Evolutionary conservation across 495 filamentous ascomycete genomes (phyloP), one percentile per base, ranked within the genome.

Genomic region (Hypoxylon perforatum): DNA sequence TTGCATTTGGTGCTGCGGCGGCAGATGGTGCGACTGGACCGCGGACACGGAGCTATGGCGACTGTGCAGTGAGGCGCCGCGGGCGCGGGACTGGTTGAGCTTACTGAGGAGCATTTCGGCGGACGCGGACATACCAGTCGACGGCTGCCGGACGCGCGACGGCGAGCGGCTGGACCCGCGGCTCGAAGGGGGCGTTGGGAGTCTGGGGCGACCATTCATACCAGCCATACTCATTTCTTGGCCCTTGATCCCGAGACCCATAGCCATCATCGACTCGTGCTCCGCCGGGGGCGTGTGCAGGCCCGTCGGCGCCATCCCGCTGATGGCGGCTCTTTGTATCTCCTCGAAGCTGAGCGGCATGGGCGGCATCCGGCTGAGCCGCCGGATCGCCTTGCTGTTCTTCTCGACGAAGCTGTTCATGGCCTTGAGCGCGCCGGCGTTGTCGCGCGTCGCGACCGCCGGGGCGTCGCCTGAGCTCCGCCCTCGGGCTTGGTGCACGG

Each of bases 401-500:
- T 75, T 70, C 45, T 78, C 73, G 28, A 83, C 77, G 57, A 84
- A 84, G 42, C 33, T 75, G 9, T 76, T 79, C 71, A 83, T 82
- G 23, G 78, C 77, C 8, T 69, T 66, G 36, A 80, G 59, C 3
- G 82, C 80, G 10, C 67, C 76, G 21, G 70, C 77, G 57, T 81
- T 78, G 17, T 78, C 75, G 21, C 80, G 74, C 4, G 72, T 73
- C 12, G 73, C 77, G 50, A 75, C 69, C 8, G 60, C 73, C 25
- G 67, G 75, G 18, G 69, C 74, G 7, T 57, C 65, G 7, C 76
- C 68, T 1, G 73, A 67, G 4, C 75, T 72, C 39, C 36, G 51
- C 1, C 74, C 72, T 14, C 78, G 38, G 12, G 77, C 76, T 21
- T 75, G 54, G 47, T 80, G 78, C 53, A 78, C 71, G 4, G 73